Conservation (phyloP, 1,284 basidiomycete species). For the Rhodotorula sp. region DNA sequence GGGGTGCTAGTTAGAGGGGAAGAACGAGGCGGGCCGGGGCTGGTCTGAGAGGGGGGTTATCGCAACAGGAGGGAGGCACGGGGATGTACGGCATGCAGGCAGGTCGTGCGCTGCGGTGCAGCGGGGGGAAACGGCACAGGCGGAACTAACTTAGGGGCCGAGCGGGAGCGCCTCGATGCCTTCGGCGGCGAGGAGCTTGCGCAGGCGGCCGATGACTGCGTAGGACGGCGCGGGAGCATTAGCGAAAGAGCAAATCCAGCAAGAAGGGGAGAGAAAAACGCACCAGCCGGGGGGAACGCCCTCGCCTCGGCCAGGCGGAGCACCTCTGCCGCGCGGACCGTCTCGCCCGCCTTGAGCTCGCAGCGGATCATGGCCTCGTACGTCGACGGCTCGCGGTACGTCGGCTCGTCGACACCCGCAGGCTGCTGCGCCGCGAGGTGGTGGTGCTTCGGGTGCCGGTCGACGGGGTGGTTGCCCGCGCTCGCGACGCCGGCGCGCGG, state of each 20-base stretch:
- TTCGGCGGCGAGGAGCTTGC: constrained; percentile 28
- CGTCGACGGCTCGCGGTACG: constrained; percentile 82
- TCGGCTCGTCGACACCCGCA: constrained; percentile 55
- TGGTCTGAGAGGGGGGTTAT: too few species aligned
- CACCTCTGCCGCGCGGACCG: constrained; percentile 68
- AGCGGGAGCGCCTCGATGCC: constrained; percentile 8
- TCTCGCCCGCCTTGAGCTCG: constrained; percentile 77
- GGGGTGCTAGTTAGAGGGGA: background rate
- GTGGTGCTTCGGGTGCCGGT: constrained; percentile 54
- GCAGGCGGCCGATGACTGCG: constrained; percentile 31
- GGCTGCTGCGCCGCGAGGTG: constrained; percentile 40
- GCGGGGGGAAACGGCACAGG: background rate
- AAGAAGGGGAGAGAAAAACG: background rate
- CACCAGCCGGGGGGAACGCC: constrained; percentile 50
- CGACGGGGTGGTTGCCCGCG: constrained; percentile 74
- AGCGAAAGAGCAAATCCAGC: background rate
- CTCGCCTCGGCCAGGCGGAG: constrained; percentile 74
- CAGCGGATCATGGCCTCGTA: constrained; percentile 80
- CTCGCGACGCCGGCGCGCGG: constrained; percentile 84
- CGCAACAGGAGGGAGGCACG: too few species aligned
- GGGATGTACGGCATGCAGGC: too few species aligned
- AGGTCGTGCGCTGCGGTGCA: too few species aligned
- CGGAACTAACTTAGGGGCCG: background rate
- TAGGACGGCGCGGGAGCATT: background rate
- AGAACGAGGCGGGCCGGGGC: too few species aligned